A percentile compares a stretch with the other conserved stretches of the same genome.
Conservation (phyloP, 306 rosid genomes). For the Pyrus communis region DNA sequence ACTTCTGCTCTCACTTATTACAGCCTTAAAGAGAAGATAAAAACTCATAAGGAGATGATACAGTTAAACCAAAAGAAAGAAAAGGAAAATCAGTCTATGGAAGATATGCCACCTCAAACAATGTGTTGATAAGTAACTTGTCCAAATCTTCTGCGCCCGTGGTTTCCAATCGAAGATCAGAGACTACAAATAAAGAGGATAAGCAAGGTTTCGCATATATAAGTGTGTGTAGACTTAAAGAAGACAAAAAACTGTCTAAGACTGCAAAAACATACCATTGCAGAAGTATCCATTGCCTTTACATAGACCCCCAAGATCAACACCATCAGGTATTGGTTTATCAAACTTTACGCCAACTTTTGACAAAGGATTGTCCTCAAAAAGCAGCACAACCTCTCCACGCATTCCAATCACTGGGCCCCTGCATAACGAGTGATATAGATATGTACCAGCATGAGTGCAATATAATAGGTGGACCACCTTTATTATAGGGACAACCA, state of each 20-base stretch:
- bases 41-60: constrained; percentile 9
- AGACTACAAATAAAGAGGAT: constrained; percentile 31
- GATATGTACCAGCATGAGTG: background rate
- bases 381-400: constrained; percentile 77
- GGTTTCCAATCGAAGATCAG: constrained; percentile 85
- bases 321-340: constrained; percentile 82
- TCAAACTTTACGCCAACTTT: constrained; percentile 93
- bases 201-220: constrained; percentile 6
- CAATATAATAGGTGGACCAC: background rate
- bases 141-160: constrained; percentile 73
- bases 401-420: constrained; percentile 77
- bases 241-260: background rate
- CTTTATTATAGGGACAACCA: background rate
- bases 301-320: constrained; percentile 94
- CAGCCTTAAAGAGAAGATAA: constrained; percentile 40
- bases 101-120: constrained; percentile 71
- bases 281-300: constrained; percentile 88
- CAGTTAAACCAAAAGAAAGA: background rate
- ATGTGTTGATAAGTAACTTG: constrained; percentile 72
- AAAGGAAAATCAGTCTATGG: background rate
- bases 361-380: constrained; percentile 78
- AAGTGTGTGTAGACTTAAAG: background rate
- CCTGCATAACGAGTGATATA: constrained; percentile 33
- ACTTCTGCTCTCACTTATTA: constrained; percentile 65
- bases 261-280: constrained; percentile 47